Evolutionary conservation across 352 stramenopile species (phyloP).

Genomic region (Globisporangium lucens): DNA sequence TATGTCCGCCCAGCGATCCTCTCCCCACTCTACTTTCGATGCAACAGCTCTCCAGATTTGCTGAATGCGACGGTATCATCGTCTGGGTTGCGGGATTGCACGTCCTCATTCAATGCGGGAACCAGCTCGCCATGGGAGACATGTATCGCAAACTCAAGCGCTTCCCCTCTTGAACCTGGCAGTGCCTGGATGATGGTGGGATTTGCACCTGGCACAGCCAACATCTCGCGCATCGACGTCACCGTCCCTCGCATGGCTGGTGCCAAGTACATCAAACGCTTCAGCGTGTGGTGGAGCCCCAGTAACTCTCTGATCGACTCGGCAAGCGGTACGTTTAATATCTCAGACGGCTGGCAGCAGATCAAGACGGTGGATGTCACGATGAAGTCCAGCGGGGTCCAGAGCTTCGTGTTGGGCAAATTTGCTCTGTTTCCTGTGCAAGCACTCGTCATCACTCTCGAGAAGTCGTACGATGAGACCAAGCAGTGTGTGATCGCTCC

Average conservation of each 20-base stretch:
- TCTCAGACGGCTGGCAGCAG: constrained; percentile 36
- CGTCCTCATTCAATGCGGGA: constrained; percentile 15
- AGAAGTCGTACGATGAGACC: constrained; percentile 53
- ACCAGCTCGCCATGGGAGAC: constrained; percentile 26
- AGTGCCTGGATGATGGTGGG: constrained; percentile 59
- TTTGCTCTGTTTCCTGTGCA: constrained; percentile 25
- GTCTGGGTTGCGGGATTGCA: constrained; percentile 8
- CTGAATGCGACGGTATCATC: constrained; percentile 15
- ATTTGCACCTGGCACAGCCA: constrained; percentile 26
- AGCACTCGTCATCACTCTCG: constrained; percentile 39
- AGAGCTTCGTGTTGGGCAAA: constrained; percentile 28
- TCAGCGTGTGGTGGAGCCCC: constrained; percentile 49
- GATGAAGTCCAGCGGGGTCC: constrained; percentile 45
- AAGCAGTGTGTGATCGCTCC: constrained; percentile 41
- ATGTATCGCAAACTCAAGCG: constrained; percentile 38
- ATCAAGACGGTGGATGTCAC: constrained; percentile 29
- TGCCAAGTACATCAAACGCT: constrained; percentile 39
- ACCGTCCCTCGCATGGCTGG: constrained; percentile 37
- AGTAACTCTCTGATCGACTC: constrained; percentile 17
- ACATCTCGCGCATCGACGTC: constrained; percentile 39
- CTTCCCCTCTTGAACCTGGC: constrained; percentile 26
- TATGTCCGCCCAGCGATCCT: constrained; percentile 27
- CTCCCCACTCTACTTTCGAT: constrained; percentile 27
- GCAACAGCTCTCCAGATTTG: constrained; percentile 24
- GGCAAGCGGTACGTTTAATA: constrained; percentile 22